A percentile compares a stretch with the other conserved stretches of the same genome.
Evolutionary conservation across 176 grass and related monocot genomes (phyloP).

Genomic region (Rhynchospora tenuis): DNA sequence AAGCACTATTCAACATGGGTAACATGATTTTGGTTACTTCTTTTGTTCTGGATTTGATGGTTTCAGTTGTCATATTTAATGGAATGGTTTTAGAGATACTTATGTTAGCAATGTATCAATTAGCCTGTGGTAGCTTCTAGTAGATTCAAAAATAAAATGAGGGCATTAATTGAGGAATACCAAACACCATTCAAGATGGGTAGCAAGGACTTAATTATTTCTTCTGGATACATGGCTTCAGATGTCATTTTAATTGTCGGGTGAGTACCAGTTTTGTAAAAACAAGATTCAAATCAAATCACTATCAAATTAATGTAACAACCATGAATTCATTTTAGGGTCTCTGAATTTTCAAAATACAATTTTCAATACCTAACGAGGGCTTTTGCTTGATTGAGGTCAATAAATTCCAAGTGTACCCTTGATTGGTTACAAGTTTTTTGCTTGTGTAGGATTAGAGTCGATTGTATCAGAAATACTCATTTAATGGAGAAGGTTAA

Average conservation of each 20-base stretch:
- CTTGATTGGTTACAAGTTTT: neutral
- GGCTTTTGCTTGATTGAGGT: neutral
- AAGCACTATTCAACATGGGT: neutral
- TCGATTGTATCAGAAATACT: neutral
- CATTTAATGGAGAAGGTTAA: slow-evolving; percentile 14
- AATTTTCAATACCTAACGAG: neutral
- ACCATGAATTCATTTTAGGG: neutral
- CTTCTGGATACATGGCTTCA: neutral
- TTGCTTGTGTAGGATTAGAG: neutral
- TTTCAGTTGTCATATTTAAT: neutral
- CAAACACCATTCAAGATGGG: neutral
- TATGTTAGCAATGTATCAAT: neutral
- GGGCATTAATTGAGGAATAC: neutral
- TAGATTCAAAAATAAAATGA: neutral
- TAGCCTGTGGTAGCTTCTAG: slow-evolving; percentile 1
- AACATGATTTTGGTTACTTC: neutral
- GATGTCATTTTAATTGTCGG: neutral
- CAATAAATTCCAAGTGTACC: neutral
- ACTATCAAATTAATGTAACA: neutral
- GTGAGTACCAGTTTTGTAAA: neutral
- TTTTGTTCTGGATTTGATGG: neutral
- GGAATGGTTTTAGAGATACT: neutral
- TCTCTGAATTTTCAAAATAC: neutral
- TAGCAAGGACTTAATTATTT: neutral
- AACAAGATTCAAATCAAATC: neutral